phyloP scores from a whole-genome alignment of 2,329 filamentous ascomycete species.

The Penicillium polonicum region DNA sequence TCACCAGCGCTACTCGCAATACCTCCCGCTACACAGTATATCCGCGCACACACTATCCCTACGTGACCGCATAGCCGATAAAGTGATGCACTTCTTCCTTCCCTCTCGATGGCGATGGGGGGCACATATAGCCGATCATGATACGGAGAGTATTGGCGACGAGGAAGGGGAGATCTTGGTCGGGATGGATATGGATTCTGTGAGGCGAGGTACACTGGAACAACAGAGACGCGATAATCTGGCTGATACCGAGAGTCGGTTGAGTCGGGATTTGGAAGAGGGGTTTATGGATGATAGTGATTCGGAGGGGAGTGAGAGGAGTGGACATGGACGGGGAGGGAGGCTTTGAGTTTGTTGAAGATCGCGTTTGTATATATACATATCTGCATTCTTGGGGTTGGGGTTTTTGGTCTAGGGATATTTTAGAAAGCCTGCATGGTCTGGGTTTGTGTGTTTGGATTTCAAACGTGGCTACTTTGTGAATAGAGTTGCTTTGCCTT shows the following conservation, averaged over 20 bases:
- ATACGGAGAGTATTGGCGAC: constrained; percentile 61
- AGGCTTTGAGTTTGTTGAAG: constrained; percentile 13
- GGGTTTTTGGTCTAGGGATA: neutral
- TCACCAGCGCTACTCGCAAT: constrained; percentile 69
- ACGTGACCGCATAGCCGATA: constrained; percentile 46
- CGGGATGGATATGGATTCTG: constrained; percentile 54
- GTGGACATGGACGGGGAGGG: constrained; percentile 29
- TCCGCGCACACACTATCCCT: constrained; percentile 55
- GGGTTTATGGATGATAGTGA: constrained; percentile 73
- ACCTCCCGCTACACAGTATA: constrained; percentile 64
- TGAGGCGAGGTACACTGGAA: constrained; percentile 45
- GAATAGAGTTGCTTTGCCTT: neutral
- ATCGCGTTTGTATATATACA: neutral
- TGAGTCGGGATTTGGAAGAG: constrained; percentile 78
- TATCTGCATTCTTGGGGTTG: constrained; percentile 1
- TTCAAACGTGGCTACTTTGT: neutral
- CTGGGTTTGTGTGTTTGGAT: neutral
- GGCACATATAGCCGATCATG: constrained; percentile 38
- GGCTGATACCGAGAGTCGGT: constrained; percentile 50
- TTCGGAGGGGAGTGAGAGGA: constrained; percentile 47
- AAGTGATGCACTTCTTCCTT: constrained; percentile 46
- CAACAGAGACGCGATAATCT: constrained; percentile 41
- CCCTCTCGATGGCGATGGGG: constrained; percentile 51
- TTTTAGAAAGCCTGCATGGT: neutral
- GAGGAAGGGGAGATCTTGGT: constrained; percentile 61